A percentile compares a stretch with the other conserved stretches of the same genome.
Conservation (phyloP, 805 yeast genomes). For the Saturnispora saitoi region DNA sequence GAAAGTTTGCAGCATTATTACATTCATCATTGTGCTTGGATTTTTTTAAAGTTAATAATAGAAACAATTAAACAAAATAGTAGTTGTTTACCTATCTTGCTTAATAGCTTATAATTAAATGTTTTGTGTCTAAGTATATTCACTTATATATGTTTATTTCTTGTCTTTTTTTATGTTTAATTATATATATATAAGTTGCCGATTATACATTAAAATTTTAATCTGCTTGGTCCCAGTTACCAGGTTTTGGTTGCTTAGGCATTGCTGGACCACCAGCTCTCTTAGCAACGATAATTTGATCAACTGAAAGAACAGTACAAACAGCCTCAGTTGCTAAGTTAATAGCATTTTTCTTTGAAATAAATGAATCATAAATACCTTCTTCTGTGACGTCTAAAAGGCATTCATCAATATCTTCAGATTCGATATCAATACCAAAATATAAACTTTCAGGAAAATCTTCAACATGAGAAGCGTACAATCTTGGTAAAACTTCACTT, state of each 20-base stretch:
- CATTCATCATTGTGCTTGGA: neutral
- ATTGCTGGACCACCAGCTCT: constrained; percentile 96
- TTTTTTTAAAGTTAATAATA: neutral
- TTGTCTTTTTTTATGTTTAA: neutral
- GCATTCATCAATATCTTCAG: constrained; percentile 51
- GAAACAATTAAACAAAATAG: neutral
- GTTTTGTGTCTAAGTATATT: neutral
- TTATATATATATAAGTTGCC: neutral
- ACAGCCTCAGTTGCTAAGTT: constrained; percentile 95
- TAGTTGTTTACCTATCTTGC: neutral
- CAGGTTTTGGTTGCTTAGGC: constrained; percentile 80
- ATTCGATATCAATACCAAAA: constrained; percentile 74
- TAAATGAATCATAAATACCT: constrained; percentile 70
- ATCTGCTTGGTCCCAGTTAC: constrained; percentile 95
- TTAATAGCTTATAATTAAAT: neutral
- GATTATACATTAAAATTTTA: constrained; percentile 20
- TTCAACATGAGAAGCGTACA: constrained; percentile 80
- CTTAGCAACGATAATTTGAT: constrained; percentile 97
- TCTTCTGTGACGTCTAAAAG: constrained; percentile 59
- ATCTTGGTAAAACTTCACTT: constrained; percentile 77
- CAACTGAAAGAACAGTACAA: constrained; percentile 79
- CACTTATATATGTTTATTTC: neutral
- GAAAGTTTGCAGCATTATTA: neutral
- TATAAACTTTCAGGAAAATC: constrained; percentile 28
- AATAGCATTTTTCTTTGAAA: constrained; percentile 79